Percentiles rank a stretch among this genome's conserved stretches.
Evolutionary conservation across 352 stramenopile species (phyloP).

Genomic region (Phytophthora podocarpi): DNA sequence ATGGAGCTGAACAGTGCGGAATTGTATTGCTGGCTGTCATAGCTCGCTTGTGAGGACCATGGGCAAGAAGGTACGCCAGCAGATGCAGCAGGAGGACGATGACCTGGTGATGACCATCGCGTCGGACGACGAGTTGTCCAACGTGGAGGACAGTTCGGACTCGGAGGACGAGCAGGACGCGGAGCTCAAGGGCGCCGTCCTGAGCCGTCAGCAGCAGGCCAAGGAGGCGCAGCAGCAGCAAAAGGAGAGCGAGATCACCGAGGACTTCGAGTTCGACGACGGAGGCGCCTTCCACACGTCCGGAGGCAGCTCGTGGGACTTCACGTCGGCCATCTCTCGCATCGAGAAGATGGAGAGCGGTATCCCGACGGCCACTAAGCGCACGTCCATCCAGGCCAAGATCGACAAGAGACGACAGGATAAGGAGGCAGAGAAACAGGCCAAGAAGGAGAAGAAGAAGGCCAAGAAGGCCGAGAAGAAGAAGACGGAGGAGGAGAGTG

Average conservation of each 20-base stretch:
- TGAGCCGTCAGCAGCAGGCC: slow-evolving; percentile 68
- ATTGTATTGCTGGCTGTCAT: slow-evolving; percentile 25
- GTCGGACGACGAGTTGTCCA: slow-evolving; percentile 83
- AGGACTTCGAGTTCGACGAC: slow-evolving; percentile 89
- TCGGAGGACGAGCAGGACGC: slow-evolving; percentile 54
- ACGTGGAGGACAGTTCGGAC: slow-evolving; percentile 78
- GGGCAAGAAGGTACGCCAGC: slow-evolving; percentile 12
- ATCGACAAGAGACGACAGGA: slow-evolving; percentile 86
- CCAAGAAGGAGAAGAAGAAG: slow-evolving; percentile 60
- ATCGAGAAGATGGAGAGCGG: slow-evolving; percentile 79
- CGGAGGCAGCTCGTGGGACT: slow-evolving; percentile 83
- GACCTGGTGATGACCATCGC: slow-evolving; percentile 91
- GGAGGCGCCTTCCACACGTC: slow-evolving; percentile 50
- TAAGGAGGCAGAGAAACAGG: slow-evolving; percentile 63
- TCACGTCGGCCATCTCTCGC: slow-evolving; percentile 86
- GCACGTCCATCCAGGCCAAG: slow-evolving; percentile 86
- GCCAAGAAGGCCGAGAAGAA: slow-evolving; percentile 43
- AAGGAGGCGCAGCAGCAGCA: slow-evolving; percentile 42
- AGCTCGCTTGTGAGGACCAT: slow-evolving; percentile 22
- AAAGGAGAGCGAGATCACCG: slow-evolving; percentile 70
- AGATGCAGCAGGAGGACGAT: slow-evolving; percentile 36
- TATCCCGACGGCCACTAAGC: slow-evolving; percentile 64
- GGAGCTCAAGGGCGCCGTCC: slow-evolving; percentile 62
- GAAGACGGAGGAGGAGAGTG: slow-evolving; percentile 27
- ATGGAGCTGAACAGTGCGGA: slow-evolving; percentile 1